phyloP scores from a whole-genome alignment of 768 basidiomycete species.

The Amanita phalloides region DNA sequence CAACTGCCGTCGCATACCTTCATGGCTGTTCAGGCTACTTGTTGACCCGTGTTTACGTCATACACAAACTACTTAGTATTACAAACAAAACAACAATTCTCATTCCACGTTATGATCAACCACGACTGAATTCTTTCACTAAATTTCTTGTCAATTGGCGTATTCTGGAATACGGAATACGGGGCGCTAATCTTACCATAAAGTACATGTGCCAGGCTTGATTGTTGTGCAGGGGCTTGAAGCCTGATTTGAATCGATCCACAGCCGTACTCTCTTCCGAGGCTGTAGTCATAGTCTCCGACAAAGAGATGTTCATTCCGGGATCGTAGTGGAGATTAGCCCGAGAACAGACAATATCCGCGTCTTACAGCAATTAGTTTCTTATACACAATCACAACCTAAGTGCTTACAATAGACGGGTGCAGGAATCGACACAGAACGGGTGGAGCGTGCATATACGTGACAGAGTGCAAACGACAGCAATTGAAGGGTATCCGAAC shows the following conservation, averaged over 20 bases:
- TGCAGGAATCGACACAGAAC: conserved; percentile 78
- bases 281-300: conserved; percentile 47
- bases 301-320: conserved; percentile 41
- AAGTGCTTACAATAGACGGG: conserved; percentile 65
- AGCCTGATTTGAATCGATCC: conserved; percentile 38
- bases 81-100: too few relatives aligned
- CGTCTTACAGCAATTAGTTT: conserved; percentile 37
- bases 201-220: conserved; percentile 53
- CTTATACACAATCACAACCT: not conserved
- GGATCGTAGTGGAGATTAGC: conserved; percentile 79
- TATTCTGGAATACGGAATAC: not conserved
- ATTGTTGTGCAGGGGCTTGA: conserved; percentile 43
- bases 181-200: conserved; percentile 30
- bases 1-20: not conserved
- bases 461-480: conserved; percentile 69
- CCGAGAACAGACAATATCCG: conserved; percentile 70
- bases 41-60: not conserved
- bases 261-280: conserved; percentile 26
- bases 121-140: too few relatives aligned
- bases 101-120: too few relatives aligned
- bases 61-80: too few relatives aligned
- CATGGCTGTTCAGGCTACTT: not conserved
- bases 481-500: conserved; percentile 58
- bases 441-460: conserved; percentile 71
- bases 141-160: not conserved